Percentiles rank a stretch among this genome's conserved stretches.
Evolutionary conservation across 306 rosid species (phyloP).

Genomic region (Parietaria judaica): DNA sequence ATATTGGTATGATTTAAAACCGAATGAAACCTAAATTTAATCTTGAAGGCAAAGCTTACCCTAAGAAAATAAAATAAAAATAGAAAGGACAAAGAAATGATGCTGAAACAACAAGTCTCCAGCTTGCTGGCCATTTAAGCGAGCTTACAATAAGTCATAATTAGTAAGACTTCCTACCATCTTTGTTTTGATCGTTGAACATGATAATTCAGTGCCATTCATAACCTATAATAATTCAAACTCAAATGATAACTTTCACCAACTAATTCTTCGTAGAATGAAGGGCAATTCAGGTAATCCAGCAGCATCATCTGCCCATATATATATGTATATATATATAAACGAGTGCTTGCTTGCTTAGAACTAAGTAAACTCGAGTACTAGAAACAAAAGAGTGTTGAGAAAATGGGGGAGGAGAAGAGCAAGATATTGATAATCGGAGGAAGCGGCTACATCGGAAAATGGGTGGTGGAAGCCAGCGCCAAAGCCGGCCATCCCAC

Average conservation of each 20-base stretch:
- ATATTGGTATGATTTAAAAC: too few relatives aligned
- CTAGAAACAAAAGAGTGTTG: too few relatives aligned
- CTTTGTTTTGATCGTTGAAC: neutral
- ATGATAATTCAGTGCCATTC: neutral
- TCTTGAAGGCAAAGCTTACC: too few relatives aligned
- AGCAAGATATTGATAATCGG: slow-evolving; percentile 84
- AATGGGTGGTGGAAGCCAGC: slow-evolving; percentile 69
- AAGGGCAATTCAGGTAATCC: neutral
- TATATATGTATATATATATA: too few relatives aligned
- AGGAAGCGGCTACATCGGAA: slow-evolving; percentile 90
- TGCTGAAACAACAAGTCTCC: slow-evolving; percentile 2
- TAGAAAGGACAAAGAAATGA: neutral
- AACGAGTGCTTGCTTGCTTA: slow-evolving; percentile 1
- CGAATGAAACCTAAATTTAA: too few relatives aligned
- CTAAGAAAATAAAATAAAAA: neutral
- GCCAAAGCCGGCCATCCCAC: slow-evolving; percentile 67
- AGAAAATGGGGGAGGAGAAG: slow-evolving; percentile 49
- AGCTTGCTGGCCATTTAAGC: slow-evolving; percentile 4
- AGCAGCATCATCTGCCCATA: too few relatives aligned
- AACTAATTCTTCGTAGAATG: neutral
- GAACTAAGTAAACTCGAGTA: neutral
- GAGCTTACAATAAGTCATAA: neutral
- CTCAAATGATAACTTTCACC: too few relatives aligned
- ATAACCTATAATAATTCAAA: too few relatives aligned
- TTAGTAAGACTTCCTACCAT: neutral